Evolutionary conservation across 306 rosid species (phyloP), one percentile per base, ranked within the genome.

Genomic region (Prunus mume): DNA sequence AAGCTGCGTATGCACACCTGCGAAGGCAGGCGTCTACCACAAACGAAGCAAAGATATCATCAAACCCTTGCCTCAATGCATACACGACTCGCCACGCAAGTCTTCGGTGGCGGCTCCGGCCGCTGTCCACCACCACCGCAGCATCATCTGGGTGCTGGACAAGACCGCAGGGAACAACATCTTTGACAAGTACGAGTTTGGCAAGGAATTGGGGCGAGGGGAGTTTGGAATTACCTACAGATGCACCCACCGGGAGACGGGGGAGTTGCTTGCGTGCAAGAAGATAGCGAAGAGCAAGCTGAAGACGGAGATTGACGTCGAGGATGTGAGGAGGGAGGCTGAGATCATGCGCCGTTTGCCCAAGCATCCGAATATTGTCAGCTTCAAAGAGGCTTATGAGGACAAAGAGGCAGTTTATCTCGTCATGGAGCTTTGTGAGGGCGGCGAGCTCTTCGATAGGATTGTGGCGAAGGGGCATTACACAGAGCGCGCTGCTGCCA

Each of bases 371-470:
- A 90, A 89, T 41, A 90, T 95, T 18, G 98, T 95, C 6, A 13
- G 77, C 14, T 92, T 95, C 74, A 85, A 76, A 65, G 98, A 95
- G 80, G 98, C 95, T 6, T 92, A 69, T 43, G 98, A 95, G 79
- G 98, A 95, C 71, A 83, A 41, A 46, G 98, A 92, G 7, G 95
- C 96, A 1, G 91, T 92, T 28, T 95, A 95, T 78, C 88, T 95
- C 17, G 91, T 94, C 18, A 94, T 94, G 98, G 97, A 94, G 83
- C 86, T 91, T 3, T 94, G 98, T 47, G 87, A 87, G 78, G 98
- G 97, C 2, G 98, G 98, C 0, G 98, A 95, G 73, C 96, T 95
- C 20, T 95, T 95, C 47, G 98, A 95, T 81, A 73, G 91, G 77
- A 95, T 95, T 19, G 96, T 95, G 17, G 68, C 88, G 0, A 87